These are phyloP conservation scores for Starmerella gropengiesseri DNA, from an alignment of 805 yeast species.

Conservation along the genomic window DNA sequence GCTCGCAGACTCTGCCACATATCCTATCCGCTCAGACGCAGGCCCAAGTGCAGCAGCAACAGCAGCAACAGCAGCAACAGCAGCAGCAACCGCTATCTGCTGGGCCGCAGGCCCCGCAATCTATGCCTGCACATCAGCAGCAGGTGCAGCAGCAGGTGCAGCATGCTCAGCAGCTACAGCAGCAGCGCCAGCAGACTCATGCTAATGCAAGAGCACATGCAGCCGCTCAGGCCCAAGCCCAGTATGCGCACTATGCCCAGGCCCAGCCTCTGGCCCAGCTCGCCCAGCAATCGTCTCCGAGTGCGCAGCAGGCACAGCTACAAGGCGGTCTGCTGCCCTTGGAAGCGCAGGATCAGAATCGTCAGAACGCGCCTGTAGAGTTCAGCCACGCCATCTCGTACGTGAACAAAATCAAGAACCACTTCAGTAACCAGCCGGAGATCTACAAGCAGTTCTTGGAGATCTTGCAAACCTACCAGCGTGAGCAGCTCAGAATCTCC, in stretches of 20 bases:
- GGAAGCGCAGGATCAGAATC: not conserved
- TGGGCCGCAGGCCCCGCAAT: conserved; percentile 8
- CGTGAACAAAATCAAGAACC: conserved; percentile 89
- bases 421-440: conserved; percentile 90
- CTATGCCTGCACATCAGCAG: conserved; percentile 12
- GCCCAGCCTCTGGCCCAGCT: conserved; percentile 32
- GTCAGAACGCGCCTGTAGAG: conserved; percentile 52
- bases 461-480: conserved; percentile 89
- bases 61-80: conserved; percentile 16
- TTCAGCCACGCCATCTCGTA: conserved; percentile 94
- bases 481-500: conserved; percentile 88
- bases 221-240: conserved; percentile 19
- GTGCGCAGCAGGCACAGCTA: conserved; percentile 14
- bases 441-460: conserved; percentile 90
- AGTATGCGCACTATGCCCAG: conserved; percentile 11
- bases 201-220: conserved; percentile 21
- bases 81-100: conserved; percentile 7
- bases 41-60: conserved; percentile 13
- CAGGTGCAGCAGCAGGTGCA: conserved; percentile 20
- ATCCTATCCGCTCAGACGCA: conserved; percentile 12
- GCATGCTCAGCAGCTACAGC: conserved; percentile 17
- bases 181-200: conserved; percentile 22
- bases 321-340: conserved; percentile 28
- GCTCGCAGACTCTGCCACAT: conserved; percentile 37
- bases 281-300: conserved; percentile 27